Evolutionary conservation across 495 filamentous ascomycete species (phyloP).

Genomic region (Penicillium nucicola): DNA sequence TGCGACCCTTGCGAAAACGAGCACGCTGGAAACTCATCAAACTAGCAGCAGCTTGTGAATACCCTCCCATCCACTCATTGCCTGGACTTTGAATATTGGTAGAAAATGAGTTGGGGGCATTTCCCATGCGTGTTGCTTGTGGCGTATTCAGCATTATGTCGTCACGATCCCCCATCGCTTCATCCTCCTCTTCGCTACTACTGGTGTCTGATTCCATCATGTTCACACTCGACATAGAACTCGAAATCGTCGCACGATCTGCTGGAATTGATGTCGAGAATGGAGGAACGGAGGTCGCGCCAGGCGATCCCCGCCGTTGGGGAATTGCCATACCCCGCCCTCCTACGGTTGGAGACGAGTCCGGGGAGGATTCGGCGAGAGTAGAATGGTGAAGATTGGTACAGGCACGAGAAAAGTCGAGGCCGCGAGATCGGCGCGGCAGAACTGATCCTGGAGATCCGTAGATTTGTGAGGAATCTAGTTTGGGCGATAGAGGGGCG

Average conservation of each 20-base stretch:
- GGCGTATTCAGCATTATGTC: constrained; percentile 67
- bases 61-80: constrained; percentile 56
- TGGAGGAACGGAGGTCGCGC: constrained; percentile 36
- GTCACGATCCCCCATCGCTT: constrained; percentile 74
- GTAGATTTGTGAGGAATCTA: constrained; percentile 79
- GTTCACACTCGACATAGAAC: constrained; percentile 79
- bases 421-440: constrained; percentile 77
- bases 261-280: constrained; percentile 43
- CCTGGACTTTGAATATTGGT: constrained; percentile 45
- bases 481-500: constrained; percentile 77
- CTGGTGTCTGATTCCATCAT: constrained; percentile 79
- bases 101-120: constrained; percentile 46
- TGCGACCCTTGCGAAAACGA: constrained; percentile 52
- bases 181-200: constrained; percentile 70
- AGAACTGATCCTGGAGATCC: constrained; percentile 80
- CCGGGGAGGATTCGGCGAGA: constrained; percentile 85
- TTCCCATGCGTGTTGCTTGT: constrained; percentile 36
- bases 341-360: constrained; percentile 84
- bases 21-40: constrained; percentile 75
- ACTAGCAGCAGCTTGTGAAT: constrained; percentile 66
- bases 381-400: constrained; percentile 97
- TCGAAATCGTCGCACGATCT: constrained; percentile 74
- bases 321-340: constrained; percentile 80
- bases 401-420: constrained; percentile 91
- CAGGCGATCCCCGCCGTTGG: constrained; percentile 49